These are phyloP conservation scores for Rhododendron griersonianum DNA, from an alignment of 148 eudicot genomes.

Conservation along the genomic window DNA sequence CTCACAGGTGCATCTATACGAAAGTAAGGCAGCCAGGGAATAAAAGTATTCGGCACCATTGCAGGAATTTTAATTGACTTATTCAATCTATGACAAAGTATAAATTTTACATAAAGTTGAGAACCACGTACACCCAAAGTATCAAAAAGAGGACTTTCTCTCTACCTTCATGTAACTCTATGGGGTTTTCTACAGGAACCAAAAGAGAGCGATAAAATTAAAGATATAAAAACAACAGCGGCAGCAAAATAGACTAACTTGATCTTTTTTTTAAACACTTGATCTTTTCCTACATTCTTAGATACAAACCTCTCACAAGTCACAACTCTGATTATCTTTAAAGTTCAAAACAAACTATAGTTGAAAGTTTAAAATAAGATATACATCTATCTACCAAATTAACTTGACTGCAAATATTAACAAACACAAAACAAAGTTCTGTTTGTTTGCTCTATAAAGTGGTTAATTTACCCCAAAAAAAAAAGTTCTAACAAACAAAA, in stretches of 20 bases:
- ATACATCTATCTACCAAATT: neutral
- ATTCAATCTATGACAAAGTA: neutral
- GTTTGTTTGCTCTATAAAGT: no score
- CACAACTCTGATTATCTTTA: neutral
- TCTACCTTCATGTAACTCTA: neutral
- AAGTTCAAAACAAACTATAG: neutral
- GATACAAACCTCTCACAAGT: neutral
- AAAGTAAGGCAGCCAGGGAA: neutral
- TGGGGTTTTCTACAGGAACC: neutral
- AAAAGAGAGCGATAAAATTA: neutral
- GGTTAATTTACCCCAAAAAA: neutral
- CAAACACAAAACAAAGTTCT: neutral
- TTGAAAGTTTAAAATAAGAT: no score
- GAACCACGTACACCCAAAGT: neutral
- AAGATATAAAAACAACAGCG: neutral
- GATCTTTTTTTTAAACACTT: neutral
- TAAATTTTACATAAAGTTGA: neutral
- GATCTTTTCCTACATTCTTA: neutral
- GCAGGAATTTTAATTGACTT: neutral
- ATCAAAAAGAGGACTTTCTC: neutral
- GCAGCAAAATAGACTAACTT: neutral
- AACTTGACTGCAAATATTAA: neutral
- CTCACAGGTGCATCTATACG: neutral
- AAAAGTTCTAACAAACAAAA: neutral
- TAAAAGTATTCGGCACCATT: neutral